Conservation (phyloP, 1,284 basidiomycete genomes). For the Schizophyllum commune region DNA sequence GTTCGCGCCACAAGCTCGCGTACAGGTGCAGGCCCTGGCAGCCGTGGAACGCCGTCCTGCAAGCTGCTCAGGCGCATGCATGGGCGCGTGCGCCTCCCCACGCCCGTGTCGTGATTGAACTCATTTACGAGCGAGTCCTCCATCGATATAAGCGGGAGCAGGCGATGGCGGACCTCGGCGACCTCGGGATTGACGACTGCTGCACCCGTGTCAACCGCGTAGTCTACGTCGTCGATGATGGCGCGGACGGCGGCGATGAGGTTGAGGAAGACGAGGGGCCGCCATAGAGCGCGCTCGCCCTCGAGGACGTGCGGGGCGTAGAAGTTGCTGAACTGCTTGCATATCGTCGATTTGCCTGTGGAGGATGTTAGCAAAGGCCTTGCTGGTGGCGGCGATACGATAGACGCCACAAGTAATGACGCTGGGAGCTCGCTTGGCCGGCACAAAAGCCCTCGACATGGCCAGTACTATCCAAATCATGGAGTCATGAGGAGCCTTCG, state of each 20-base stretch:
- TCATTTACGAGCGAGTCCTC: background rate
- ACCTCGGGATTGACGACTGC: background rate
- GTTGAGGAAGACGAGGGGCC: background rate
- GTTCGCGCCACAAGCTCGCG: background rate
- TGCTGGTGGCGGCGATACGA: too few relatives aligned
- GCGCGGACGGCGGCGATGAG: background rate
- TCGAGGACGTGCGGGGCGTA: background rate
- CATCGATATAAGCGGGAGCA: background rate
- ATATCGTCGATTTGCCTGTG: background rate
- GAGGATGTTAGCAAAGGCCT: too few relatives aligned
- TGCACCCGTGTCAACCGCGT: background rate
- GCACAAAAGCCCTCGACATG: too few relatives aligned
- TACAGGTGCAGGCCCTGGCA: background rate
- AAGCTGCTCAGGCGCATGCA: background rate
- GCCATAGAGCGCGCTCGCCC: background rate
- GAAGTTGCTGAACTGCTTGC: background rate
- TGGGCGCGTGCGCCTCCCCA: background rate
- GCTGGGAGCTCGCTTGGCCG: too few relatives aligned
- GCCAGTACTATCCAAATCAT: too few relatives aligned
- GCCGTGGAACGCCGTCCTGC: too few relatives aligned
- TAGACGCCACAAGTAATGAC: too few relatives aligned
- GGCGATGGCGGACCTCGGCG: background rate
- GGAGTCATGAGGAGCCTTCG: too few relatives aligned
- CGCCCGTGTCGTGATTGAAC: background rate
- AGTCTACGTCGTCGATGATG: background rate